Conservation (phyloP, 2,329 filamentous ascomycete genomes). For the Thielaviopsis musarum region DNA sequence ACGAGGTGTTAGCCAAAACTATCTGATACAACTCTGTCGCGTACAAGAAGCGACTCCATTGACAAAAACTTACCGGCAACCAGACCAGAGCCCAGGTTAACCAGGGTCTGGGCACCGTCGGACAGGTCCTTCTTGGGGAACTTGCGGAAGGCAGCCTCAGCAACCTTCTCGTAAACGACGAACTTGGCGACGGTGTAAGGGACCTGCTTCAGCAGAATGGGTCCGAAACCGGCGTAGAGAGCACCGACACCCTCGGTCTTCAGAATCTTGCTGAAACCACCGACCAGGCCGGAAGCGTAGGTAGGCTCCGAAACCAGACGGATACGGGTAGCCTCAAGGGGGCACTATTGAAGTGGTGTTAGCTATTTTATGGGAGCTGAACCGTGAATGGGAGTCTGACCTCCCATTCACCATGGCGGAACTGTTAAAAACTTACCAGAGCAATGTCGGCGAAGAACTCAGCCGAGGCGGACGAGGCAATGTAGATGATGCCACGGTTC, state of each 20-base stretch:
- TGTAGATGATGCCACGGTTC: conserved; percentile 70
- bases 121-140: conserved; percentile 58
- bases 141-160: conserved; percentile 51
- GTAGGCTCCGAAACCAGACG: conserved; percentile 79
- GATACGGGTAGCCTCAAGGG: conserved; percentile 84
- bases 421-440: conserved; percentile 25
- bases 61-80: conserved; percentile 28
- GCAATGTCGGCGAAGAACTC: conserved; percentile 64
- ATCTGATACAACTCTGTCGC: not conserved
- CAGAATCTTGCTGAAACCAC: conserved; percentile 68
- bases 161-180: conserved; percentile 81
- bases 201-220: conserved; percentile 72
- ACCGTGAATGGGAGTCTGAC: not conserved
- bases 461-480: conserved; percentile 47
- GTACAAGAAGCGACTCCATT: too few species aligned
- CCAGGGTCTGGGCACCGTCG: conserved; percentile 52
- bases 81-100: conserved; percentile 52
- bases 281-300: conserved; percentile 64
- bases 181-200: conserved; percentile 94
- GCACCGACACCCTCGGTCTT: conserved; percentile 69
- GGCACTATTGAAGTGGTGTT: conserved; percentile 33
- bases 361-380: not conserved
- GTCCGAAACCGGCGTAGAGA: conserved; percentile 85
- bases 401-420: too few species aligned
- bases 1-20: not conserved